Evolutionary conservation across 371 early-diverging fungal species (phyloP), one percentile per base, ranked within the genome.

Genomic region (Smittium culicis): DNA sequence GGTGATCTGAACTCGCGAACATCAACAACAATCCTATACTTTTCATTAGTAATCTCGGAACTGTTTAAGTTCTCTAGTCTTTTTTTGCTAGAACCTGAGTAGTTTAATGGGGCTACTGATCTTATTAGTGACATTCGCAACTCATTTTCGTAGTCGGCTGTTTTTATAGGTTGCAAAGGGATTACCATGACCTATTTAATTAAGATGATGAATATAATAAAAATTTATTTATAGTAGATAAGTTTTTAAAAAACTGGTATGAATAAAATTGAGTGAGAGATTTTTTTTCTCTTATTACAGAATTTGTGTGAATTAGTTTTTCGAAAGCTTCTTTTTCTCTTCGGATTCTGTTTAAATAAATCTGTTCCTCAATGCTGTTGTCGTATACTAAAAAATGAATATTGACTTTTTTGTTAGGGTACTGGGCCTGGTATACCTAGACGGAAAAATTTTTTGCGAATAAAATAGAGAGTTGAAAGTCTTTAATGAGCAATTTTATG

Each of bases 251-350:
- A n/a, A n/a, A n/a, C n/a, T n/a, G n/a, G n/a, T n/a, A n/a, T n/a
- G n/a, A n/a, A n/a, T n/a, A n/a, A n/a, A n/a, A n/a, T n/a, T n/a
- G n/a, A n/a, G n/a, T n/a, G n/a, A n/a, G n/a, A n/a, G n/a, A n/a
- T n/a, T n/a, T n/a, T n/a, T n/a, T n/a, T n/a, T n/a, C n/a, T 63
- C 5, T 2, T 32, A 70, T 66, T 24, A 69, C 90, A 61, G 91
- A 87, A 74, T 94, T 94, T 66, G 93, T 92, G 11, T 83, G 78
- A 68, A 99, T 98, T 25, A 99, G 72, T 54, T 78, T 85, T 72
- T 99, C 96, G 80, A 99, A 99, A 0, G 92, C 85, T 64, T 89
- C 86, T 73, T 96, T 96, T 74, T 99, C 99, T 59, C 82, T 82
- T 30, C 93, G 80, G 64, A 98, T 87, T 0, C 79, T 70, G 35